These are phyloP conservation scores for Trichoderma reesei DNA, from an alignment of 495 filamentous ascomycete genomes.

Conservation along the genomic window DNA sequence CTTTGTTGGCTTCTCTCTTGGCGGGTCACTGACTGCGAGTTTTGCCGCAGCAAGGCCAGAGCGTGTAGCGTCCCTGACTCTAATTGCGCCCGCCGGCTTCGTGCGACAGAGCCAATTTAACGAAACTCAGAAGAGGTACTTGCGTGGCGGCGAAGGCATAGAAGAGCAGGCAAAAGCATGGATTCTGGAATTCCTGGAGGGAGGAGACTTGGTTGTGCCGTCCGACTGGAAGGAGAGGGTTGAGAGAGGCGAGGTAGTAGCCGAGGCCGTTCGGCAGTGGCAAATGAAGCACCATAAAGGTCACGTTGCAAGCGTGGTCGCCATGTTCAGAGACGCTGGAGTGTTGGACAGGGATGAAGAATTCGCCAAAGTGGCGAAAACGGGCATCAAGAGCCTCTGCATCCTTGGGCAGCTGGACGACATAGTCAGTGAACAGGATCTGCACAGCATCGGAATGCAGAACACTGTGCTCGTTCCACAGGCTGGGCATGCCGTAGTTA, in stretches of 20 bases:
- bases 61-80: conserved; percentile 22
- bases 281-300: conserved; percentile 33
- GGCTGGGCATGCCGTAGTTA: neutral
- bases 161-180: conserved; percentile 24
- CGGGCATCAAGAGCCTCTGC: conserved; percentile 19
- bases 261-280: conserved; percentile 37
- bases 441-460: neutral
- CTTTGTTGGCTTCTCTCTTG: conserved; percentile 32
- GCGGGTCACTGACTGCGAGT: conserved; percentile 23
- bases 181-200: conserved; percentile 29
- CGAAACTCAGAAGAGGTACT: neutral
- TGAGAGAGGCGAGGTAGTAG: conserved; percentile 30
- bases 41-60: conserved; percentile 22
- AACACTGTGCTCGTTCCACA: neutral
- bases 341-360: conserved; percentile 29
- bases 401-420: conserved; percentile 35
- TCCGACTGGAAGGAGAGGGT: conserved; percentile 36
- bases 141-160: neutral
- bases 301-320: conserved; percentile 32
- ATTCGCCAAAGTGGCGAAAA: conserved; percentile 25
- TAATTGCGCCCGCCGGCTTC: conserved; percentile 31
- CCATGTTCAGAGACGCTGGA: conserved; percentile 33
- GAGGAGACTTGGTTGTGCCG: conserved; percentile 28
- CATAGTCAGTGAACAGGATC: conserved; percentile 16
- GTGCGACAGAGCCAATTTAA: conserved; percentile 9